A percentile compares a stretch with the other conserved stretches of the same genome.
Evolutionary conservation across 2,329 filamentous ascomycete species (phyloP).

Genomic region (Cladorrhinum sp.): DNA sequence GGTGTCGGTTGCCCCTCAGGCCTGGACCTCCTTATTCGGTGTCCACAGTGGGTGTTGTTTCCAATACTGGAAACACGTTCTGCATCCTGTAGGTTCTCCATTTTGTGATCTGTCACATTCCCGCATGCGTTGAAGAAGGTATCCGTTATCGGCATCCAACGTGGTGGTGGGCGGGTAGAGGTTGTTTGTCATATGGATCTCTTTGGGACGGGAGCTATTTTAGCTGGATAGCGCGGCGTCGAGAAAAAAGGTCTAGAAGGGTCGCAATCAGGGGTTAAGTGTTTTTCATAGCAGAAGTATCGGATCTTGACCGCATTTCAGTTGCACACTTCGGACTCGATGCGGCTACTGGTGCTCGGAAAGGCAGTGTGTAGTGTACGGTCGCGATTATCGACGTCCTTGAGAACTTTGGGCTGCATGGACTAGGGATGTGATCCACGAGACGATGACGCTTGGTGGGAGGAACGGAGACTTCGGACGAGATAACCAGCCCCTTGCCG

Average conservation of each 20-base stretch:
- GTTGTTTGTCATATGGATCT: not conserved
- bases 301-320: constrained; percentile 8
- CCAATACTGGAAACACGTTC: not conserved
- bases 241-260: not conserved
- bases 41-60: not conserved
- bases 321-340: not conserved
- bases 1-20: not conserved
- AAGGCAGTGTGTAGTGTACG: too few relatives aligned
- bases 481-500: not conserved
- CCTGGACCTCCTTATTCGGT: not conserved
- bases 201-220: not conserved
- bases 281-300: not conserved
- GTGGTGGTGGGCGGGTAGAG: too few relatives aligned
- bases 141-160: not conserved
- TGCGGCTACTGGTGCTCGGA: too few relatives aligned
- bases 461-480: not conserved
- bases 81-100: not conserved
- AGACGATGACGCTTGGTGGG: not conserved
- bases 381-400: not conserved
- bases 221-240: not conserved
- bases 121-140: not conserved
- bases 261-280: not conserved
- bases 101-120: not conserved
- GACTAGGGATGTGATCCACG: not conserved
- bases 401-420: not conserved